Evolutionary conservation across 441 rosid genomes (phyloP).

Genomic region (Sinapis alba): DNA sequence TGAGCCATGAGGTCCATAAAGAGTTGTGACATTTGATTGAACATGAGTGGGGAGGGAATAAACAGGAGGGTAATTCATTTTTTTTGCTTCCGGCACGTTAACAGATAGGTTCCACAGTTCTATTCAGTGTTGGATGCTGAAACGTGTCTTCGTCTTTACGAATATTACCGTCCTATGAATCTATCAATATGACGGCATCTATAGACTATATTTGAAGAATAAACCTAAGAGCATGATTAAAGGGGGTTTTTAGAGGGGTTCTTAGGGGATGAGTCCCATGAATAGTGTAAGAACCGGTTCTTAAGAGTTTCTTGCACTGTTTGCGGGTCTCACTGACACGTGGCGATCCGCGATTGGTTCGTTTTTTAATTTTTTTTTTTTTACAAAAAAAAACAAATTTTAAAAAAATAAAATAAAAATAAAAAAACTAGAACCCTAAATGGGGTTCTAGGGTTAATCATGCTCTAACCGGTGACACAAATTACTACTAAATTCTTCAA

Average conservation of each 20-base stretch:
- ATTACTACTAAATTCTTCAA: background rate
- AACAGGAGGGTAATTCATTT: background rate
- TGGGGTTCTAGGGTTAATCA: too few relatives aligned
- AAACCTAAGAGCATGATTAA: background rate
- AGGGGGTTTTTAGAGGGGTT: too few relatives aligned
- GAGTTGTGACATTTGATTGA: background rate
- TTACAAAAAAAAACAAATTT: too few relatives aligned
- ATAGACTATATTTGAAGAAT: background rate
- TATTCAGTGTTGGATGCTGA: background rate
- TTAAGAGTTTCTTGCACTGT: too few relatives aligned
- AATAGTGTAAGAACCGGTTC: too few relatives aligned
- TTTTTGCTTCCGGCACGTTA: background rate
- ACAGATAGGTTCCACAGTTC: background rate
- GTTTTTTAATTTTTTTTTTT: too few relatives aligned
- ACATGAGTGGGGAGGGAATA: constrained; percentile 2
- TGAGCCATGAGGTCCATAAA: background rate
- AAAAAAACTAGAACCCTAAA: too few relatives aligned
- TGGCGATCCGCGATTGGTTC: too few relatives aligned
- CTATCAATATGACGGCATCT: background rate
- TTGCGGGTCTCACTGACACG: too few relatives aligned
- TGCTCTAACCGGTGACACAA: background rate
- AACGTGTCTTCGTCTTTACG: background rate
- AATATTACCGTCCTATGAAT: background rate
- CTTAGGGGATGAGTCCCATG: too few relatives aligned
- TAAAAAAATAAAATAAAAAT: too few relatives aligned